Percentiles rank a stretch among this genome's conserved stretches.
Evolutionary conservation across 148 eudicot genomes (phyloP).

Genomic region (Vaccinium myrtillus): DNA sequence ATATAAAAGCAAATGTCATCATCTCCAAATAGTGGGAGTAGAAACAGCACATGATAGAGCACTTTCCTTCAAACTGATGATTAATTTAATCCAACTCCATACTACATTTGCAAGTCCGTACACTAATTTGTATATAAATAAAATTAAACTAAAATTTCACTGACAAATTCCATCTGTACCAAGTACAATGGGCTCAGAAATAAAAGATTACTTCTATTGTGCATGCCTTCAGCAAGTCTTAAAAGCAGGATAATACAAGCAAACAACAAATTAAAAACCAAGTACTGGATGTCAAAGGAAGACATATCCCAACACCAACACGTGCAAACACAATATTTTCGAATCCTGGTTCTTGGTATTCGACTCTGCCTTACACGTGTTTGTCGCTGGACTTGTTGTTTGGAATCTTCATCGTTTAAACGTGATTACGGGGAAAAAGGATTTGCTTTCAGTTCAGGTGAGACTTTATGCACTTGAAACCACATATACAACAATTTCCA

Average conservation of each 20-base stretch:
- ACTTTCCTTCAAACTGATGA: not conserved
- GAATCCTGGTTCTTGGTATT: not conserved
- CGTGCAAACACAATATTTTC: conserved; percentile 1
- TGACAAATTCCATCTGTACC: conserved; percentile 5
- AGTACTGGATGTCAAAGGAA: conserved; percentile 8
- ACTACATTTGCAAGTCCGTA: not conserved
- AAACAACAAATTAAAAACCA: not conserved
- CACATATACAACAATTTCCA: conserved; percentile 6
- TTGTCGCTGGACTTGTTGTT: not conserved
- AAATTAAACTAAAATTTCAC: not conserved
- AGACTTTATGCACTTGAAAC: conserved; percentile 6
- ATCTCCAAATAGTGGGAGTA: not conserved
- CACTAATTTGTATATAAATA: not conserved
- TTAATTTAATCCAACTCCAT: not conserved
- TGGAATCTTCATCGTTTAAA: conserved; percentile 14
- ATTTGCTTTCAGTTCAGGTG: conserved; percentile 13
- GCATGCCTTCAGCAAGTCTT: not conserved
- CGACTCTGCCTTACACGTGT: conserved; percentile 11
- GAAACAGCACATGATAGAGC: conserved; percentile 11
- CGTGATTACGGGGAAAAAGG: conserved; percentile 12
- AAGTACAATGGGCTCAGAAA: conserved; percentile 6
- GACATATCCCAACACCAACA: conserved; percentile 1
- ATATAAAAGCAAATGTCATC: conserved; percentile 15
- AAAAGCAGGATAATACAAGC: conserved; percentile 11
- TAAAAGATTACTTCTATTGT: not conserved